Evolutionary conservation across 106 monocot genomes (phyloP).

Genomic region (Phalaenopsis aphrodite): DNA sequence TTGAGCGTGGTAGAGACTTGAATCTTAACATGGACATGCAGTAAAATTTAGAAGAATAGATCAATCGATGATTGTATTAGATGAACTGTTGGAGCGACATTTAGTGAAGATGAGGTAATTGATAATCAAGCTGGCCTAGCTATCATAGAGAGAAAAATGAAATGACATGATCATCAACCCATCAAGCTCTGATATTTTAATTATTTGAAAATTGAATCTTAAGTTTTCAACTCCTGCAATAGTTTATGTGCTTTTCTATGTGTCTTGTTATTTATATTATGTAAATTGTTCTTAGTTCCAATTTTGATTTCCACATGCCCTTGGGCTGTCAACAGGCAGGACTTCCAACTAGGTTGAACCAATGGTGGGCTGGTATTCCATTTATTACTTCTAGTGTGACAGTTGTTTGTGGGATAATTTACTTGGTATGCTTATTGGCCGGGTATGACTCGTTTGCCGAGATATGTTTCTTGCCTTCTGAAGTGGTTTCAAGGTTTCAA

Average conservation of each 20-base stretch:
- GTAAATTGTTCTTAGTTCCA: not conserved
- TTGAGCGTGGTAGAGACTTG: not conserved
- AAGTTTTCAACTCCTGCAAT: not conserved
- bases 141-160: not conserved
- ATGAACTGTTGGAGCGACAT: not conserved
- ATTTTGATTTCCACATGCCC: slow-evolving; percentile 3
- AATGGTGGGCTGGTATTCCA: slow-evolving; percentile 65
- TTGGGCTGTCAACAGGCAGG: slow-evolving; percentile 38
- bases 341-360: slow-evolving; percentile 50
- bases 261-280: not conserved
- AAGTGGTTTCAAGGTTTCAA: slow-evolving; percentile 50
- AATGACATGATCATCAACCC: not conserved
- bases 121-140: not conserved
- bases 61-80: not conserved
- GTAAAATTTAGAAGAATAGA: not conserved
- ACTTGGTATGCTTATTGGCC: slow-evolving; percentile 50
- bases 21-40: not conserved
- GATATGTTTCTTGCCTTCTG: slow-evolving; percentile 68
- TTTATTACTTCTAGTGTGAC: slow-evolving; percentile 64
- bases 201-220: not conserved
- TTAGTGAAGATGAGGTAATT: not conserved
- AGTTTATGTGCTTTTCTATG: not conserved
- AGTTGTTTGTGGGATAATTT: slow-evolving; percentile 48
- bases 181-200: not conserved
- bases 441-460: slow-evolving; percentile 63